Evolutionary conservation across 1,284 basidiomycete species (phyloP), one percentile per base, ranked within the genome.

Genomic region (Marasmius fiardii): DNA sequence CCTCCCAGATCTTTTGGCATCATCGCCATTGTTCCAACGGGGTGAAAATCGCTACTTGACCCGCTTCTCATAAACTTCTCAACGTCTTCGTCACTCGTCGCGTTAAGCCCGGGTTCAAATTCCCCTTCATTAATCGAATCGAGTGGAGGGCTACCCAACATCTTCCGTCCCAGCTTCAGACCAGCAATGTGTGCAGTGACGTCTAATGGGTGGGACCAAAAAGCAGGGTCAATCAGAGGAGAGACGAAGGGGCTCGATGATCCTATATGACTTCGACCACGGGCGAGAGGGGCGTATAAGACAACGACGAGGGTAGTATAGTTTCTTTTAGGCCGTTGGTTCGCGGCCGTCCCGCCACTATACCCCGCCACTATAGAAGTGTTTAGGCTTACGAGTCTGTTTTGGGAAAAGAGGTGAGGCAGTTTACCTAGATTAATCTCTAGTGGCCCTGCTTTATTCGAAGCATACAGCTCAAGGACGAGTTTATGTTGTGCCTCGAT

Each of bases 261-360:
- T 0, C 56, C 53, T 20, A 71, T 70, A 53, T 71, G 68, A 1
- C 65, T 67, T 2, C 68, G 60, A 16, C 69, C 69, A 12, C 68
- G 65, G 24, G 68, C 66, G 11, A 70, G 62, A 2, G 69, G 68
- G 12, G 60, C 62, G 47, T 69, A 67, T 4, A 70, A 54, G 10
- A 71, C 64, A 7, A 66, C 62, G 53, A 65, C 69, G 34, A 71
- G 61, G 1, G 69, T 56, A 0, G 67, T 67, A 53, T 62, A 71
- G 48, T 69, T 69, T 6, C 58, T 53, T 20, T 37, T 49, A 11
- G 68, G 68, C 11, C 67, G 64, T 10, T 55, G 49, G 3, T 12
- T 12, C 23, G 39, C 24, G 5, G 58, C 23, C 11, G 64, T 66
- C 1, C 68, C 64, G 7, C 68, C 69, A 0, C 63, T 61, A 48